Conservation (phyloP, 768 basidiomycete genomes). For the Porpolomopsis calyptriformis region DNA sequence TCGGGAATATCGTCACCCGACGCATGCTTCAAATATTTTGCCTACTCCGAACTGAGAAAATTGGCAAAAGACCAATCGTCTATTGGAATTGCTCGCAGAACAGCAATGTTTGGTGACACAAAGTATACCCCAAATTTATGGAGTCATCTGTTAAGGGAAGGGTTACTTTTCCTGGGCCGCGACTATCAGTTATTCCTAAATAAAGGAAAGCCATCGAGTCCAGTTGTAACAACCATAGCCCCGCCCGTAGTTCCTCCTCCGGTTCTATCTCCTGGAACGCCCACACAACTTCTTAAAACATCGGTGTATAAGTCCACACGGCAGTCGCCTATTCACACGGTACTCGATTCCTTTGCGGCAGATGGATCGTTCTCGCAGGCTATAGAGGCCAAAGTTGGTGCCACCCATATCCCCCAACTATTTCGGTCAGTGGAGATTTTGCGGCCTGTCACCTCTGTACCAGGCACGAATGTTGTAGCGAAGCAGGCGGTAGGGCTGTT, state of each 20-base stretch:
- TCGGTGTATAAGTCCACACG: constrained; percentile 31
- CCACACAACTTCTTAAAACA: constrained; percentile 30
- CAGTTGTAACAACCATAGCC: constrained; percentile 11
- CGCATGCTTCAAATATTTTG: constrained; percentile 47
- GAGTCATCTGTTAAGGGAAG: constrained; percentile 47
- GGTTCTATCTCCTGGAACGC: constrained; percentile 27
- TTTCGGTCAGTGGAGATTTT: constrained; percentile 16
- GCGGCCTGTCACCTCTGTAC: background rate
- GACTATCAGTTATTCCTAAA: constrained; percentile 62
- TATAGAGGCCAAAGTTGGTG: constrained; percentile 33
- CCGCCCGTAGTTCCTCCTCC: constrained; percentile 11
- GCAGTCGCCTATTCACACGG: constrained; percentile 41
- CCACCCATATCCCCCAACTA: constrained; percentile 34
- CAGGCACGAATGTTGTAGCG: background rate
- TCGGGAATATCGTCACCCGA: constrained; percentile 53
- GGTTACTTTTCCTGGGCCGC: constrained; percentile 47
- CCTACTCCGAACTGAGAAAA: constrained; percentile 50
- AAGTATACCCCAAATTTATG: constrained; percentile 56
- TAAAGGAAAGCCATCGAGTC: constrained; percentile 36
- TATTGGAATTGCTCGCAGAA: constrained; percentile 33
- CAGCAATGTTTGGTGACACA: constrained; percentile 56
- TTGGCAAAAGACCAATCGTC: constrained; percentile 37
- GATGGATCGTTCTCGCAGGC: constrained; percentile 47
- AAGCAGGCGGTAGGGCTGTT: constrained; percentile 4
- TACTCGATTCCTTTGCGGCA: constrained; percentile 48